Evolutionary conservation across 2,329 filamentous ascomycete genomes (phyloP), one percentile per base, ranked within the genome.

Genomic region (Neophaeococcomyces mojaviensis): DNA sequence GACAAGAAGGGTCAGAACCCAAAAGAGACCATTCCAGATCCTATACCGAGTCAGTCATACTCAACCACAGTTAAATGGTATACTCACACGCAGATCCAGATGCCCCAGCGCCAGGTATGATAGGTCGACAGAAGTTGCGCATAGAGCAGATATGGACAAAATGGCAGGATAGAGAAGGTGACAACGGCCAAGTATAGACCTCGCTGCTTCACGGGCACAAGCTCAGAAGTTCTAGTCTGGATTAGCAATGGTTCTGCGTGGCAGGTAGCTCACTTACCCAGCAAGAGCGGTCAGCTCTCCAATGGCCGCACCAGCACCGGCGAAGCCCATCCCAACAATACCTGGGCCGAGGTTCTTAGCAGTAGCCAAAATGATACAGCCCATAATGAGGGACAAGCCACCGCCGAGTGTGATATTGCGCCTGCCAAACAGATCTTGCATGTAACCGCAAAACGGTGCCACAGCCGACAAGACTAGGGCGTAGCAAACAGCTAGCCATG

Each of bases 91-190:
- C 48, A 53, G 18, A 53, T 50, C 50, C 50, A 53, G 36, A 51
- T 51, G 16, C 44, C 39, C 44, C 46, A 54, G 20, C 51, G 16
- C 51, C 52, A 54, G n/a, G 50, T 51, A 32, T 52, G 49, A 37
- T 54, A 52, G 10, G 47, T 48, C 10, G 37, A 40, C 7, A 54
- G 35, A 12, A 54, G 47, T 24, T 49, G 41, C 2, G 47, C 30
- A 39, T 50, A 53, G 20, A 53, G 12, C 38, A 53, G 26, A 32
- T 53, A 53, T 5, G 50, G 50, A 6, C 45, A 46, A 24, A 53
- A 53, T 13, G 49, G 49, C 9, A 53, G 33, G 6, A 53, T 41
- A 24, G 44, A 51, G 13, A 28, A 22, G 16, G 49, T 51, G 7
- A 53, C 46, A 3, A 53, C 20, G 3, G 46, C 49, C 8, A 53